Base-by-base conservation (phyloP, 164 flowering plant genomes). In the Magnolia kwangsiensis region DNA sequence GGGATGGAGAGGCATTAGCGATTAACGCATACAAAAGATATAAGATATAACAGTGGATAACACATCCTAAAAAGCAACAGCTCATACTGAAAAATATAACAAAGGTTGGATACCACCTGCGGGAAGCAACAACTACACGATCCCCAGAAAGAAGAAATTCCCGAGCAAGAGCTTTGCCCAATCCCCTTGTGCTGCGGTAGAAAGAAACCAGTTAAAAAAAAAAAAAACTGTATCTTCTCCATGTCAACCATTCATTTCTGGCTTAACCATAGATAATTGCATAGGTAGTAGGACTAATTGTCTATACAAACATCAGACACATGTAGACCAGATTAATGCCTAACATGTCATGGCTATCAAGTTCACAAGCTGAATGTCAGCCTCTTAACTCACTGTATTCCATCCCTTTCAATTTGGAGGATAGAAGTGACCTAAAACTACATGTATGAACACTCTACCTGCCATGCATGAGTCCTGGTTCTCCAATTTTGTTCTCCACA, bases 101-200 rank as follows among this genome's bases (percentile, higher is more conserved):
- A 73, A 72, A 27, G 19, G 58, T 20, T 51, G 72, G 78, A 79
- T 14, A 72, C 79, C 81, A 95, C 98, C 97, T 90, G 82, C 99
- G 96, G 58, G 99, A 93, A 77, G 99, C 86, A 69, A 96, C 86
- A 76, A 96, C 88, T 67, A 96, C 99, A 49, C 89, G 89, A 76
- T 96, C 99, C 76, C 98, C 97, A 70, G 98, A 96, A 69, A 96
- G 98, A 84, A 96, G 90, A 81, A 96, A 96, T 80, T 96, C 98
- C 61, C 97, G 86, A 73, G 99, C 99, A 80, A 93, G 95, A 5
- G 99, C 99, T 88, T 96, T 96, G 19, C 99, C 99, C 24, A 96
- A 85, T 69, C 99, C 99, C 67, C 99, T 88, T 27, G 99, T 93
- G 79, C 98, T 96, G 91, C 65, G 61, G 24, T 20, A 37, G 68